These are phyloP conservation scores for Globisporangium paddicum DNA, from an alignment of 352 stramenopile genomes.

Conservation along the genomic window DNA sequence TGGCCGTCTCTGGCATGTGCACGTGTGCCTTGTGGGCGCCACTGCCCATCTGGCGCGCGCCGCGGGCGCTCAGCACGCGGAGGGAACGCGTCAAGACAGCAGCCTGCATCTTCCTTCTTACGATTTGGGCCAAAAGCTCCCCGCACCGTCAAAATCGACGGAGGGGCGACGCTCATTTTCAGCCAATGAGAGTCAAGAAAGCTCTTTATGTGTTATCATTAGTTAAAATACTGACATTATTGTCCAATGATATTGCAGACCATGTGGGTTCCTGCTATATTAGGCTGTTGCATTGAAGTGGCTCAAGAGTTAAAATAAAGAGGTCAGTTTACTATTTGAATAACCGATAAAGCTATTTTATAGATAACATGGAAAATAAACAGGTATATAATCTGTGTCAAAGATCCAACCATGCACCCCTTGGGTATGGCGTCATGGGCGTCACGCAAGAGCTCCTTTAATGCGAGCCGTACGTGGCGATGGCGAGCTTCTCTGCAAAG, in stretches of 20 bases:
- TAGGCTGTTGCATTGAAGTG: too few relatives aligned
- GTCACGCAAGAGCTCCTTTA: neutral
- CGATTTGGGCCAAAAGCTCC: neutral
- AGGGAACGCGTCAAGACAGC: conserved; percentile 22
- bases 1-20: conserved; percentile 82
- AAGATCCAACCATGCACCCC: neutral
- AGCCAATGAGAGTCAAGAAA: too few relatives aligned
- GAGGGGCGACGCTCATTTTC: conserved; percentile 6
- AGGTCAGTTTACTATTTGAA: too few relatives aligned
- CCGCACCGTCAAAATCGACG: conserved; percentile 5
- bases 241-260: neutral
- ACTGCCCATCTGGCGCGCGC: conserved; percentile 45
- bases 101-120: conserved; percentile 29
- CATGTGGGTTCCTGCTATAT: neutral
- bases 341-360: neutral
- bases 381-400: neutral
- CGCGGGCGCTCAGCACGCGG: conserved; percentile 29
- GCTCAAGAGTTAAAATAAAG: too few relatives aligned
- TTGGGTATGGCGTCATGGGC: too few relatives aligned
- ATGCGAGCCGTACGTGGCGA: conserved; percentile 36
- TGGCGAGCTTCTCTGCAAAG: conserved; percentile 59
- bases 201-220: too few relatives aligned
- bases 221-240: too few relatives aligned
- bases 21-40: conserved; percentile 45
- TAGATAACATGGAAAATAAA: neutral